A percentile compares a stretch with the other conserved stretches of the same genome.
Evolutionary conservation across 148 eudicot genomes (phyloP).

Genomic region (Fallopia convolvulus): DNA sequence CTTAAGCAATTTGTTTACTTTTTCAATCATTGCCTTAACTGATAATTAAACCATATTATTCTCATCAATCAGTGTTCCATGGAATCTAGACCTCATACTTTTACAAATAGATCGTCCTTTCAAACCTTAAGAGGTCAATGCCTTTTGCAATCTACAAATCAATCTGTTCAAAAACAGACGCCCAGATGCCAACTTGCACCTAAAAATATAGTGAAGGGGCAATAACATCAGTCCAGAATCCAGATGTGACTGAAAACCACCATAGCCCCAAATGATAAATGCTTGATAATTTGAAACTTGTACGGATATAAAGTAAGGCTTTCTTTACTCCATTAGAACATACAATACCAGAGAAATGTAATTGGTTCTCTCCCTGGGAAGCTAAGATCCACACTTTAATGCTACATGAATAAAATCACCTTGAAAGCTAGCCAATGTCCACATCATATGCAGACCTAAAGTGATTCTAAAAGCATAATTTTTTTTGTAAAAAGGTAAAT

Average conservation of each 20-base stretch:
- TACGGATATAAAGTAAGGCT: no score
- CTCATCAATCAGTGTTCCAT: neutral
- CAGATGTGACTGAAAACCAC: neutral
- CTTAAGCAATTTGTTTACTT: neutral
- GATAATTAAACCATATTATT: neutral
- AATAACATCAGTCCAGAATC: neutral
- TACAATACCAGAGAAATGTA: neutral
- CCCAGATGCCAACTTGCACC: neutral
- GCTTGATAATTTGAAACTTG: no score
- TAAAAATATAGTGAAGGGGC: neutral
- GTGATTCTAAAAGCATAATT: neutral
- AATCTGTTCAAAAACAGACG: neutral
- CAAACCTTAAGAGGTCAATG: constrained; percentile 1
- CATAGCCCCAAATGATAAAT: no score
- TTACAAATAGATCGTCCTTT: neutral
- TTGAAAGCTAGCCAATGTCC: neutral
- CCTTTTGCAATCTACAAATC: neutral
- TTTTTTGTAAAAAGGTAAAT: no score
- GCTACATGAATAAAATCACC: neutral
- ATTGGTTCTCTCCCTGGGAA: neutral
- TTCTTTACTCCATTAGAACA: no score
- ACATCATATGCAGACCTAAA: neutral
- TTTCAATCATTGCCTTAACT: neutral
- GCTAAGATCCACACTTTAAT: neutral
- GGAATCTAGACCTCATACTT: neutral